Percentiles rank a stretch among this genome's conserved stretches.
Evolutionary conservation across 2,329 filamentous ascomycete genomes (phyloP).

Genomic region (Zelopaecilomyces penicillatus): DNA sequence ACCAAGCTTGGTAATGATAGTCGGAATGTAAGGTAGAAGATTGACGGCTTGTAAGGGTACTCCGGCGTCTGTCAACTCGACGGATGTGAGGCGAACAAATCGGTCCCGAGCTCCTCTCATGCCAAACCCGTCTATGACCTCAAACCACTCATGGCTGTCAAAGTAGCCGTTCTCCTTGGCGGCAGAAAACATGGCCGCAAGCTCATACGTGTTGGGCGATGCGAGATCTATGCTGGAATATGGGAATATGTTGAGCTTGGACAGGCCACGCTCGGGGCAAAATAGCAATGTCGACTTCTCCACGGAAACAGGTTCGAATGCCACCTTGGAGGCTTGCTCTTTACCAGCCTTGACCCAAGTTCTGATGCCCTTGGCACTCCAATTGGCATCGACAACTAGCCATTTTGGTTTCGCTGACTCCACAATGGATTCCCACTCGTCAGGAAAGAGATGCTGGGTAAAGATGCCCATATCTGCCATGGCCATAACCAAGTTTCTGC

Average conservation of each 20-base stretch:
- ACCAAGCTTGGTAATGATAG: constrained; percentile 78
- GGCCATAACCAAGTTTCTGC: constrained; percentile 78
- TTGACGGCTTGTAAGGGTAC: constrained; percentile 78
- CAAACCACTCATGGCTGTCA: constrained; percentile 67
- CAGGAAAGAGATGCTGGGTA: constrained; percentile 42
- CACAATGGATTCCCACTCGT: constrained; percentile 54
- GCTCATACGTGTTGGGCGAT: constrained; percentile 77
- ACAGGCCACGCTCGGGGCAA: constrained; percentile 28
- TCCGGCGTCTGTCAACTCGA: constrained; percentile 64
- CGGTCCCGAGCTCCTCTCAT: constrained; percentile 66
- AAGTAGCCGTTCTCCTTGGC: constrained; percentile 62
- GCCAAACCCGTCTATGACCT: constrained; percentile 68
- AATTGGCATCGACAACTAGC: constrained; percentile 83
- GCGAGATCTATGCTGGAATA: constrained; percentile 59
- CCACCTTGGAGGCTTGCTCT: constrained; percentile 48
- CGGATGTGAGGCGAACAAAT: constrained; percentile 60
- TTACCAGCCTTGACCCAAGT: constrained; percentile 59
- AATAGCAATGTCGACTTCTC: constrained; percentile 70
- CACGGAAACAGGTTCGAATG: constrained; percentile 83
- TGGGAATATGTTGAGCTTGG: constrained; percentile 47
- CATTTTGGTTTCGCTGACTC: constrained; percentile 55
- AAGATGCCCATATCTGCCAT: constrained; percentile 96
- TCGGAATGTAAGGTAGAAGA: constrained; percentile 80
- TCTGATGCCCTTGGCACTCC: constrained; percentile 57
- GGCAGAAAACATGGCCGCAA: constrained; percentile 66